These are phyloP conservation scores for Acorus calamus DNA, from an alignment of 106 monocot species.

Conservation along the genomic window DNA sequence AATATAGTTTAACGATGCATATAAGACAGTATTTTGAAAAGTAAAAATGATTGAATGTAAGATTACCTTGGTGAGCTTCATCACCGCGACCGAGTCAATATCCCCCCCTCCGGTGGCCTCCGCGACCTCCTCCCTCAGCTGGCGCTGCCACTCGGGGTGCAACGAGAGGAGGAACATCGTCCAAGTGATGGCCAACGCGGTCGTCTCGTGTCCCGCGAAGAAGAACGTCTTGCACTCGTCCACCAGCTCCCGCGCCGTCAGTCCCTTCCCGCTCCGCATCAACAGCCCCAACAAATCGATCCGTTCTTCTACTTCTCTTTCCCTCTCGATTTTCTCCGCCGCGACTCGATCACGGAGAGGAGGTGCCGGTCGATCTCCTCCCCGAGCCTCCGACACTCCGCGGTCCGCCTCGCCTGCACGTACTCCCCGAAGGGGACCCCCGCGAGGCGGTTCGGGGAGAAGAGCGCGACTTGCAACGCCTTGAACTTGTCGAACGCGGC, in stretches of 20 bases:
- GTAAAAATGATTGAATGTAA: too few relatives aligned
- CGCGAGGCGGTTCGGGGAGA: slow-evolving; percentile 43
- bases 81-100: slow-evolving; percentile 29
- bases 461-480: slow-evolving; percentile 38
- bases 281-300: slow-evolving; percentile 47
- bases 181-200: slow-evolving; percentile 54
- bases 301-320: background rate
- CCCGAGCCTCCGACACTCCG: slow-evolving; percentile 41
- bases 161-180: slow-evolving; percentile 47
- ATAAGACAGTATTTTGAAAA: too few relatives aligned
- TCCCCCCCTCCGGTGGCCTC: slow-evolving; percentile 13
- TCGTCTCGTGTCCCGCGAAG: slow-evolving; percentile 81
- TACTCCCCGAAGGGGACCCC: slow-evolving; percentile 61
- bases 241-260: slow-evolving; percentile 51
- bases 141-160: slow-evolving; percentile 62
- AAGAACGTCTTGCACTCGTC: slow-evolving; percentile 93
- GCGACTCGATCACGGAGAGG: slow-evolving; percentile 23
- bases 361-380: slow-evolving; percentile 59
- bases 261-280: slow-evolving; percentile 23
- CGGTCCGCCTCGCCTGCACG: slow-evolving; percentile 15
- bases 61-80: slow-evolving; percentile 45
- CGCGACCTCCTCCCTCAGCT: slow-evolving; percentile 38
- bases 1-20: too few relatives aligned
- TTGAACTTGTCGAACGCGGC: slow-evolving; percentile 44
- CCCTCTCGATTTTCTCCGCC: slow-evolving; percentile 1